These are phyloP conservation scores for Periglandula ipomoeae DNA, from an alignment of 2,329 filamentous ascomycete genomes.

Conservation along the genomic window DNA sequence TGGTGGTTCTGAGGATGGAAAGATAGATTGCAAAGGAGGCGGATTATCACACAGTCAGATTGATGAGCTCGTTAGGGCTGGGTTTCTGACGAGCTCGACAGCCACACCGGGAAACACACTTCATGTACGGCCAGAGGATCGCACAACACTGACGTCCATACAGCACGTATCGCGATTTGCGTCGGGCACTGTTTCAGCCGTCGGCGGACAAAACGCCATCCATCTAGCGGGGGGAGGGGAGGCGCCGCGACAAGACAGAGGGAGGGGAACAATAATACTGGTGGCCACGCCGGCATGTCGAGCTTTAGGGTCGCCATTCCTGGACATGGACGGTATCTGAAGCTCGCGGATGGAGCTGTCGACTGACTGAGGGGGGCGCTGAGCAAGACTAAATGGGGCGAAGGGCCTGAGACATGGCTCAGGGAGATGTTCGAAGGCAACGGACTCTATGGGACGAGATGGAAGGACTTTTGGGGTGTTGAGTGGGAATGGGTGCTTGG, in stretches of 20 bases:
- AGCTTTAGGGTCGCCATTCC: conserved; percentile 53
- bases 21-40: conserved; percentile 9
- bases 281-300: conserved; percentile 6
- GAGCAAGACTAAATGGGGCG: conserved; percentile 48
- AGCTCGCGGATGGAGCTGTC: conserved; percentile 52
- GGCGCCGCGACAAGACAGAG: conserved; percentile 12
- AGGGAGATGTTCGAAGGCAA: conserved; percentile 65
- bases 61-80: conserved; percentile 51
- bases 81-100: conserved; percentile 51
- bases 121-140: conserved; percentile 41
- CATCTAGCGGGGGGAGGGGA: conserved; percentile 49
- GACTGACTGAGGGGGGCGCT: conserved; percentile 53
- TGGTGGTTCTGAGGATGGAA: not conserved
- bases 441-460: conserved; percentile 32
- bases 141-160: conserved; percentile 49
- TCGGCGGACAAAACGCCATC: conserved; percentile 59
- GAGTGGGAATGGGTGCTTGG: conserved; percentile 63
- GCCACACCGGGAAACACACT: conserved; percentile 26
- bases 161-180: conserved; percentile 54
- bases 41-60: conserved; percentile 38
- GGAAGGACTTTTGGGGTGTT: conserved; percentile 62
- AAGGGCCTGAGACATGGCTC: conserved; percentile 53
- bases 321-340: conserved; percentile 57
- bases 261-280: not conserved
- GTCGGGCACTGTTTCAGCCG: conserved; percentile 58